Conservation (phyloP, 106 monocot species). For the Phalaenopsis equestris region DNA sequence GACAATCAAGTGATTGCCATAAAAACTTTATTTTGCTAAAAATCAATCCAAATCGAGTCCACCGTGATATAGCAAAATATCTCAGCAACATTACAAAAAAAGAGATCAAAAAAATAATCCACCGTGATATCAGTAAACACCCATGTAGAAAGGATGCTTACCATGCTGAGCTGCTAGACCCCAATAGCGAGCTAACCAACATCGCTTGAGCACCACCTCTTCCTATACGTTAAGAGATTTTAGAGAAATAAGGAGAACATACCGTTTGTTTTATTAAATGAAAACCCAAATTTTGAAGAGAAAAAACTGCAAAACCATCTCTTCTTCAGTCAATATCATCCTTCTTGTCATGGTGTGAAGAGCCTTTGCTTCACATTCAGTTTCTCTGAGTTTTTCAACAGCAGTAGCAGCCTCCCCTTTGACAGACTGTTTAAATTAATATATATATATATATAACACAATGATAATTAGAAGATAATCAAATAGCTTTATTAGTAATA, state of each 20-base stretch:
- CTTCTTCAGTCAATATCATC: slow-evolving; percentile 88
- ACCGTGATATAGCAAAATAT: not conserved
- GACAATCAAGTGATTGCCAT: not conserved
- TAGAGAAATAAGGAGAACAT: not conserved
- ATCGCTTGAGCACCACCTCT: slow-evolving; percentile 92
- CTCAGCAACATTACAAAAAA: not conserved
- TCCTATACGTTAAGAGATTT: slow-evolving; percentile 41
- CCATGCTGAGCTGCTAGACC: slow-evolving; percentile 77
- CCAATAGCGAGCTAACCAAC: slow-evolving; percentile 99
- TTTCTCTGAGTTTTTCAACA: slow-evolving; percentile 53
- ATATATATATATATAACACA: not conserved
- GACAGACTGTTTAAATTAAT: slow-evolving; percentile 39
- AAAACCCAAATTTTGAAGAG: slow-evolving; percentile 2
- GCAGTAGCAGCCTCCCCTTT: slow-evolving; percentile 53
- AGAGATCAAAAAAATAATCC: not conserved
- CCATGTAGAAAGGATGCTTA: slow-evolving; percentile 19
- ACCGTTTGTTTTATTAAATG: not conserved
- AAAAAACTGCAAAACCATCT: slow-evolving; percentile 59
- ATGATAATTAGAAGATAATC: not conserved
- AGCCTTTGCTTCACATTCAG: slow-evolving; percentile 63
- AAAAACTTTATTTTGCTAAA: not conserved
- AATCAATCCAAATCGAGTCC: not conserved
- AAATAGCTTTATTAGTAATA: not conserved
- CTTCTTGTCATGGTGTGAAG: slow-evolving; percentile 75
- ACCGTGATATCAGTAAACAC: not conserved